A percentile compares a stretch with the other conserved stretches of the same genome.
phyloP scores from a whole-genome alignment of 1,284 basidiomycete genomes.

The Puccinia coronata region DNA sequence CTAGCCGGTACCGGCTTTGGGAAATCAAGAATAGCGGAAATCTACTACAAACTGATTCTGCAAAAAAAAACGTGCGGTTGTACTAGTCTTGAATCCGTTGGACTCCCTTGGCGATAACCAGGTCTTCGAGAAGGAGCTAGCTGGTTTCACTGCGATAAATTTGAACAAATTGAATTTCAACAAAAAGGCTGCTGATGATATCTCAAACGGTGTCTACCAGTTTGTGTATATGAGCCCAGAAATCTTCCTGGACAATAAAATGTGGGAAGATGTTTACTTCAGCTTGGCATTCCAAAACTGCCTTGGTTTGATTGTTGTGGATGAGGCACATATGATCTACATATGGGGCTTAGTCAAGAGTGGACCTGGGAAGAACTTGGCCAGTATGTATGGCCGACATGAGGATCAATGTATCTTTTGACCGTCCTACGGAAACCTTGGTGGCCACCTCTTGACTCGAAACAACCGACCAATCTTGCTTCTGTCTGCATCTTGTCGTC shows the following conservation, averaged over 20 bases:
- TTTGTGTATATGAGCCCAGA: conserved; percentile 10
- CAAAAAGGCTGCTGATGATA: neutral
- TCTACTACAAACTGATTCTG: too few relatives aligned
- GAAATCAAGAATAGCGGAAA: too few relatives aligned
- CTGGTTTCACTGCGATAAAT: neutral
- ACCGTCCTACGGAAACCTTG: too few relatives aligned
- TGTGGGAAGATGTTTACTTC: too few relatives aligned
- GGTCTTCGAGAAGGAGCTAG: neutral
- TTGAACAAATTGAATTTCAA: conserved; percentile 13
- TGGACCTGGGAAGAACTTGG: too few relatives aligned
- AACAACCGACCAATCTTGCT: conserved; percentile 2
- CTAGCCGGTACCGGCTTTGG: too few relatives aligned
- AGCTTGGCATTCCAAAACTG: neutral
- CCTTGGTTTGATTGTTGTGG: neutral
- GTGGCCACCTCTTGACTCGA: neutral
- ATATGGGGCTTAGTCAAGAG: too few relatives aligned
- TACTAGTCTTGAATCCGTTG: too few relatives aligned
- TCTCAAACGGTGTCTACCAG: neutral
- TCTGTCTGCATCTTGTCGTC: conserved; percentile 4
- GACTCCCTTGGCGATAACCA: too few relatives aligned
- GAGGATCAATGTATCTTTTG: conserved; percentile 17
- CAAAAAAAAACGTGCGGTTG: neutral
- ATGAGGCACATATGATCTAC: too few relatives aligned
- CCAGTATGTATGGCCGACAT: neutral
- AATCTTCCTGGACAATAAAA: too few relatives aligned